These are phyloP conservation scores for Ustilago vetiveriae DNA, from an alignment of 1,284 basidiomycete species.

Conservation along the genomic window DNA sequence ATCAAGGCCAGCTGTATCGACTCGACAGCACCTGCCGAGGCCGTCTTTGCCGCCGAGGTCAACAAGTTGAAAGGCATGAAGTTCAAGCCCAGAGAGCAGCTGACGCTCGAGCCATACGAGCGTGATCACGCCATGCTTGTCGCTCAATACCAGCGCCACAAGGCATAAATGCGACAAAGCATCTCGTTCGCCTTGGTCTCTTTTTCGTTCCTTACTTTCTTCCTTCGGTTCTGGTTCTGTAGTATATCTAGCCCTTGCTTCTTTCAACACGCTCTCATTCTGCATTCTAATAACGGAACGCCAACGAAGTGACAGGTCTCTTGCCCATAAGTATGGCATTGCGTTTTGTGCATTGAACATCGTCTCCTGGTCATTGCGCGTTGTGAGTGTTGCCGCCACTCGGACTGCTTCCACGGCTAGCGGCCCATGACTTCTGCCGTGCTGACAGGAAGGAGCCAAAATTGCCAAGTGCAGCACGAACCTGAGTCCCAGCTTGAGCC, in stretches of 20 bases:
- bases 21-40: slow-evolving; percentile 87
- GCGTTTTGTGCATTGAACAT: neutral
- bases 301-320: no score
- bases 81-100: slow-evolving; percentile 81
- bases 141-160: slow-evolving; percentile 64
- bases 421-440: slow-evolving; percentile 48
- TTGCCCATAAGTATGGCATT: no score
- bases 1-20: slow-evolving; percentile 99
- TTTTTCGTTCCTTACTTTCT: slow-evolving; percentile 10
- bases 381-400: slow-evolving; percentile 8
- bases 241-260: slow-evolving; percentile 45
- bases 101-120: slow-evolving; percentile 73
- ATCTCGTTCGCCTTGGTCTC: neutral
- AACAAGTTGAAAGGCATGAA: slow-evolving; percentile 77
- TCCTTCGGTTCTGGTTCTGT: slow-evolving; percentile 42
- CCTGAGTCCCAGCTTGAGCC: slow-evolving; percentile 56
- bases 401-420: slow-evolving; percentile 10
- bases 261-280: slow-evolving; percentile 33
- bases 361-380: neutral
- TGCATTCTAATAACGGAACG: slow-evolving; percentile 30
- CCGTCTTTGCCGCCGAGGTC: slow-evolving; percentile 89
- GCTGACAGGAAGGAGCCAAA: slow-evolving; percentile 62
- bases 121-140: slow-evolving; percentile 66
- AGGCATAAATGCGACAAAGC: slow-evolving; percentile 23
- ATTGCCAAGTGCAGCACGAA: slow-evolving; percentile 56